Base-by-base conservation (phyloP, 225 moss, liverwort and hornwort genomes). In the Sphagnum tenellum region DNA sequence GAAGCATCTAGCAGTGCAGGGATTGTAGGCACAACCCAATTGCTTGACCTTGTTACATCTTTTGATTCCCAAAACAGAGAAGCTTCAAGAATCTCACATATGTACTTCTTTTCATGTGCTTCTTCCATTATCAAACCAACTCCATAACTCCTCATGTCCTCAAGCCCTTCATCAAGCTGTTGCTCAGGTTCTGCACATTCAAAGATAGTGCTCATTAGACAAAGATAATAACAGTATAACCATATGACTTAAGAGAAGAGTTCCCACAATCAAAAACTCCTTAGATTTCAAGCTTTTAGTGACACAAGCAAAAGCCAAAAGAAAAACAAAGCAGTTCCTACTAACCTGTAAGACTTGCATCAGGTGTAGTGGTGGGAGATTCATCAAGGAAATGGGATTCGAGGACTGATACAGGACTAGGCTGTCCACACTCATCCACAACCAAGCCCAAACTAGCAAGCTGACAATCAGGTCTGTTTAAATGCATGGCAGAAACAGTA, bases 71-170 rank as follows among this genome's bases (percentile, higher is more conserved):
- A 75, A 51, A 69, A 45, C 55, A 80, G 79, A 66, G 82, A 84
- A 9, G 82, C 82, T 5, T 75, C 66, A 61, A 93, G 62, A 44
- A 88, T 75, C 68, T 83, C 86, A 13, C 78, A 49, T n/a, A 93
- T 68, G 10, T 88, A 89, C 5, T 73, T 69, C 12, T 74, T 73
- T 66, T 89, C 92, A 72, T 89, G 78, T 14, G 78, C 81, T 5
- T 71, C 29, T 59, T 71, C 61, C 45, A 4, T 13, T 14, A 57
- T 6, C 59, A 45, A 58, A 54, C 61, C 29, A 47, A 68, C 6
- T 71, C 64, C 29, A 29, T 29, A 29, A 29, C 29, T 29, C 29
- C 29, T 29, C 29, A 29, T 68, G 13, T 77, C 66, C 3, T 74
- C 69, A n/a, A 6, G 13, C 52, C 48, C 69, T 59, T 52, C 59